Conservation (phyloP, 306 rosid genomes). For the Castanea mollissima region DNA sequence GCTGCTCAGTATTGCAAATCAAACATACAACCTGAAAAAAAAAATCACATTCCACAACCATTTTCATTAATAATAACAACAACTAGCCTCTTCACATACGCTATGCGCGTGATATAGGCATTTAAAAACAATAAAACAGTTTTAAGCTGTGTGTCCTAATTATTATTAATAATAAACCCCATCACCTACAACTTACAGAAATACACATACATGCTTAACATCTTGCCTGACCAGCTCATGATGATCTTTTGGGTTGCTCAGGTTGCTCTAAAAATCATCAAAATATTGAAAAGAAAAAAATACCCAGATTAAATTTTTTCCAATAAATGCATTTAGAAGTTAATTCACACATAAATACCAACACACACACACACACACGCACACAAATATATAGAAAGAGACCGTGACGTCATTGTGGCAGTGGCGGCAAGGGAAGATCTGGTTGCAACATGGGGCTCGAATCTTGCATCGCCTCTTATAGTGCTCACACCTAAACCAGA, state of each 20-base stretch:
- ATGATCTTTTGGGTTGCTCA: slow-evolving; percentile 44
- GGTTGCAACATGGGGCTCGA: slow-evolving; percentile 72
- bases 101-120: no score
- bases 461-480: slow-evolving; percentile 63
- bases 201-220: slow-evolving; percentile 30
- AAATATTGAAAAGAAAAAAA: neutral
- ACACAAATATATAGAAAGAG: neutral
- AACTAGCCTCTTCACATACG: no score
- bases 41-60: slow-evolving; percentile 19
- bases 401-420: slow-evolving; percentile 76
- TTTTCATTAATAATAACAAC: neutral
- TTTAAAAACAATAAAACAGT: no score
- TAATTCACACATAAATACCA: neutral
- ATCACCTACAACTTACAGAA: no score
- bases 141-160: no score
- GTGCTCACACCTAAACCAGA: slow-evolving; percentile 48
- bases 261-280: slow-evolving; percentile 40
- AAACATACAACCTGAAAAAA: slow-evolving; percentile 56
- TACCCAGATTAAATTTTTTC: neutral
- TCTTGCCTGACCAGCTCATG: slow-evolving; percentile 63
- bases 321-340: neutral
- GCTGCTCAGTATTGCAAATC: slow-evolving; percentile 61
- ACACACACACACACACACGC: neutral
- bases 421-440: slow-evolving; percentile 62
- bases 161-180: no score